These are phyloP conservation scores for Stevia rebaudiana DNA, from an alignment of 140 eudicot species.

Conservation along the genomic window DNA sequence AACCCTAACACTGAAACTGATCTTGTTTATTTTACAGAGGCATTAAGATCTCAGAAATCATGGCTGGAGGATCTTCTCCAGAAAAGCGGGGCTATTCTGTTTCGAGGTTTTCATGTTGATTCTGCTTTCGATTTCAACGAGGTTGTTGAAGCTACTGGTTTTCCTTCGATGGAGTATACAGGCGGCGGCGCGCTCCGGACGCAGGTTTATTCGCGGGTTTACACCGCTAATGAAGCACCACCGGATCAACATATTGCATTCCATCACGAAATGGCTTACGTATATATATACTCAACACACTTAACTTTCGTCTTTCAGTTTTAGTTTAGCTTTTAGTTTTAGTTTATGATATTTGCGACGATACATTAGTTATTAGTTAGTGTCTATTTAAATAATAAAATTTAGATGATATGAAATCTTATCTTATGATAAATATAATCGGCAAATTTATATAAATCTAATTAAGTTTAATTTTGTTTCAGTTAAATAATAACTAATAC, in stretches of 20 bases:
- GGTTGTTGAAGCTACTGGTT: conserved; percentile 75
- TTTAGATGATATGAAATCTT: no score
- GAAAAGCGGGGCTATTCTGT: conserved; percentile 53
- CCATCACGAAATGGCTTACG: conserved; percentile 84
- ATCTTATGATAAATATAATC: no score
- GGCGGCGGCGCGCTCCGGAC: conserved; percentile 73
- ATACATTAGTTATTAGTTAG: no score
- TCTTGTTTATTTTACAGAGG: conserved; percentile 15
- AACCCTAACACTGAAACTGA: not conserved
- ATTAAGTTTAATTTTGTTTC: no score
- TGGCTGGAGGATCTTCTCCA: conserved; percentile 48
- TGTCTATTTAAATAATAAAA: no score
- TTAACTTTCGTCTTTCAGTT: no score
- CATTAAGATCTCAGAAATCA: conserved; percentile 35
- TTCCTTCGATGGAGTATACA: conserved; percentile 45
- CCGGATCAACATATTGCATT: conserved; percentile 73
- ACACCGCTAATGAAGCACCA: conserved; percentile 70
- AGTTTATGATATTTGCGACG: no score
- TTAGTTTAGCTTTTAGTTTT: not conserved
- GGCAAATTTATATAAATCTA: no score
- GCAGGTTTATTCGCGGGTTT: conserved; percentile 53
- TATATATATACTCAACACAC: no score
- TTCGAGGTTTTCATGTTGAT: conserved; percentile 40
- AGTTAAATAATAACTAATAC: no score
- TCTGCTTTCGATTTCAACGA: conserved; percentile 60